A percentile compares a stretch with the other conserved stretches of the same genome.
Conservation (phyloP, 2,329 filamentous ascomycete species). For the Aspergillus fischeri region DNA sequence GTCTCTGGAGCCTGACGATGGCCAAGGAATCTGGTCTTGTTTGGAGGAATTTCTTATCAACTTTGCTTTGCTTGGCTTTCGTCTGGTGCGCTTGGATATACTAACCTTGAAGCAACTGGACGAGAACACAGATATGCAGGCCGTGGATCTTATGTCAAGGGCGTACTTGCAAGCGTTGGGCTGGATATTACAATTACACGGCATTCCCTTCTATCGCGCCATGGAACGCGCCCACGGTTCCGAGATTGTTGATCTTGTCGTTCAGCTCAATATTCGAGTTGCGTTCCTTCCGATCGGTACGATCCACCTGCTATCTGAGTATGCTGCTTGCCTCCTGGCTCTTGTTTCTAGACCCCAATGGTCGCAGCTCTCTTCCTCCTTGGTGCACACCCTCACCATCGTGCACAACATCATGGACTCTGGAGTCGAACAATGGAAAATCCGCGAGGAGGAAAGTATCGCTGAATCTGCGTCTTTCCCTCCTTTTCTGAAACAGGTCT, state of each 20-base stretch:
- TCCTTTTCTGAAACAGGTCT: conserved; percentile 20
- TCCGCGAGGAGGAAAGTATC: conserved; percentile 17
- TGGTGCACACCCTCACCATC: conserved; percentile 22
- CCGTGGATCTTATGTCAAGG: conserved; percentile 28
- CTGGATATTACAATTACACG: conserved; percentile 31
- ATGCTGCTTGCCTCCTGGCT: conserved; percentile 23
- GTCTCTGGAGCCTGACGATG: conserved; percentile 30
- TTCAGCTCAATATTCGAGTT: conserved; percentile 27
- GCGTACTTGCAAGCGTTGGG: conserved; percentile 32
- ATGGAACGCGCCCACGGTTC: conserved; percentile 28
- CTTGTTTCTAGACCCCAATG: conserved; percentile 22
- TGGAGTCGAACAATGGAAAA: conserved; percentile 23
- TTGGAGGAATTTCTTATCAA: conserved; percentile 41
- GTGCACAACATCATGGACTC: conserved; percentile 28
- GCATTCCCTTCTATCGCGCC: conserved; percentile 36
- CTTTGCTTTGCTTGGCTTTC: conserved; percentile 38
- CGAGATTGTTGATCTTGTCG: conserved; percentile 25
- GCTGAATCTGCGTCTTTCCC: conserved; percentile 15
- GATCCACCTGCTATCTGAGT: conserved; percentile 26
- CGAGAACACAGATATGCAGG: conserved; percentile 25
- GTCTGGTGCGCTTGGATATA: conserved; percentile 40
- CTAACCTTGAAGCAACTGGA: conserved; percentile 25
- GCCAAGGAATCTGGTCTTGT: conserved; percentile 24
- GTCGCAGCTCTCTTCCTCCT: conserved; percentile 21
- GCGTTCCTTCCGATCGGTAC: conserved; percentile 23